A percentile compares a stretch with the other conserved stretches of the same genome.
Conservation (phyloP, 2,329 filamentous ascomycete species). For the Dichotomopilus funicola region DNA sequence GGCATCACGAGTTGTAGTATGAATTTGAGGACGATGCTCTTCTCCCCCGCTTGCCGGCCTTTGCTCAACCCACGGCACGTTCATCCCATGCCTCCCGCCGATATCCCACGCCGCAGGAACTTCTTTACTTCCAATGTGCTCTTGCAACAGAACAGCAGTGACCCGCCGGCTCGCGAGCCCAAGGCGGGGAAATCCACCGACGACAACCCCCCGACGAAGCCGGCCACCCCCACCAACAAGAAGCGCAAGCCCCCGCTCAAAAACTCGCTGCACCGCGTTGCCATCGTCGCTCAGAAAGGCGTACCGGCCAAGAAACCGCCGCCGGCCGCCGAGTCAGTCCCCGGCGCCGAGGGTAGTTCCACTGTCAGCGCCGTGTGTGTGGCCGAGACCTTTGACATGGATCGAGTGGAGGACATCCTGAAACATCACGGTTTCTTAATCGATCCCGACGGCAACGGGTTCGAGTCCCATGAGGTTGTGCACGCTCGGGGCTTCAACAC, state of each 20-base stretch:
- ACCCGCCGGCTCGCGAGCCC: background rate
- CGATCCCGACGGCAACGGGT: constrained; percentile 55
- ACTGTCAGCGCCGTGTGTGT: constrained; percentile 56
- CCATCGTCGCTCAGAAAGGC: constrained; percentile 71
- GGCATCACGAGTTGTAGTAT: too few relatives aligned
- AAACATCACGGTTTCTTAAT: constrained; percentile 53
- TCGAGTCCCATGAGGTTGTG: constrained; percentile 56
- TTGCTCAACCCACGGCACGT: constrained; percentile 31
- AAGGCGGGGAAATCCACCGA: background rate
- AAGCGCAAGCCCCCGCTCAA: constrained; percentile 51
- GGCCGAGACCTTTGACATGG: constrained; percentile 59
- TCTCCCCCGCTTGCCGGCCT: constrained; percentile 2
- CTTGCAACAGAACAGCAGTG: constrained; percentile 36
- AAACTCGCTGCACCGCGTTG: constrained; percentile 75
- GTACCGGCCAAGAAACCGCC: constrained; percentile 33
- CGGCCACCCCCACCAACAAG: constrained; percentile 19
- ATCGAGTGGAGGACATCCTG: constrained; percentile 50
- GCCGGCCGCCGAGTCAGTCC: constrained; percentile 18
- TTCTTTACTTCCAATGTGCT: constrained; percentile 63
- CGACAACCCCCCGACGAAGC: constrained; percentile 11
- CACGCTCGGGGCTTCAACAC: constrained; percentile 55
- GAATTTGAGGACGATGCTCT: background rate
- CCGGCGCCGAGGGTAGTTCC: constrained; percentile 31
- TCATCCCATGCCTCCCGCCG: constrained; percentile 39
- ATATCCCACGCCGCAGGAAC: constrained; percentile 48